These are phyloP conservation scores for Akanthomyces lecanii DNA, from an alignment of 2,329 filamentous ascomycete genomes.

Conservation along the genomic window DNA sequence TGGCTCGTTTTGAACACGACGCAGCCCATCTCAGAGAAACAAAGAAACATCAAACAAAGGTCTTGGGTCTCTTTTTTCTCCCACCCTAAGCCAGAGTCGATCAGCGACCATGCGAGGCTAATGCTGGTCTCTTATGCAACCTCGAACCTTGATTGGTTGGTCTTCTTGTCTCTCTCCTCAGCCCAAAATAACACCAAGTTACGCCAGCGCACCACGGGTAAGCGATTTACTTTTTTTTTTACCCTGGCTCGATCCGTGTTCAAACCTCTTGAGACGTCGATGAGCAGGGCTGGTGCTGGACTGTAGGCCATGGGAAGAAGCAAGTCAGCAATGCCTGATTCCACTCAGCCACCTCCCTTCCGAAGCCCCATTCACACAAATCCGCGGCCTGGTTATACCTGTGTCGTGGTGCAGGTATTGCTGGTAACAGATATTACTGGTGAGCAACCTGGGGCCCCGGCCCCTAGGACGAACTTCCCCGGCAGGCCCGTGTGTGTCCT, in stretches of 20 bases:
- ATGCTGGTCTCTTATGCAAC: conserved; percentile 8
- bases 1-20: not conserved
- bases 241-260: not conserved
- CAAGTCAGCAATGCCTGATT: too few species aligned
- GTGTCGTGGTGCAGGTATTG: not conserved
- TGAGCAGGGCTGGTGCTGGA: too few species aligned
- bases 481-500: not conserved
- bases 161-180: conserved; percentile 15
- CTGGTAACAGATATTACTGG: too few species aligned
- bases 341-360: too few species aligned
- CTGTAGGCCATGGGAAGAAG: too few species aligned
- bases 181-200: not conserved
- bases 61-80: not conserved
- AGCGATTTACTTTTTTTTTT: not conserved
- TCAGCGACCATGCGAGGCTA: conserved; percentile 5
- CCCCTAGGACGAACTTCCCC: conserved; percentile 4
- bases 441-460: not conserved
- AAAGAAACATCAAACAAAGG: not conserved
- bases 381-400: too few species aligned
- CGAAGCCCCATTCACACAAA: too few species aligned
- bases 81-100: not conserved
- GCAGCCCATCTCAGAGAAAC: too few species aligned
- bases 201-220: not conserved
- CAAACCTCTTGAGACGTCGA: too few species aligned
- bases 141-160: not conserved